Evolutionary conservation across 768 basidiomycete species (phyloP).

Genomic region (Xerocomus brunneocitrinus): DNA sequence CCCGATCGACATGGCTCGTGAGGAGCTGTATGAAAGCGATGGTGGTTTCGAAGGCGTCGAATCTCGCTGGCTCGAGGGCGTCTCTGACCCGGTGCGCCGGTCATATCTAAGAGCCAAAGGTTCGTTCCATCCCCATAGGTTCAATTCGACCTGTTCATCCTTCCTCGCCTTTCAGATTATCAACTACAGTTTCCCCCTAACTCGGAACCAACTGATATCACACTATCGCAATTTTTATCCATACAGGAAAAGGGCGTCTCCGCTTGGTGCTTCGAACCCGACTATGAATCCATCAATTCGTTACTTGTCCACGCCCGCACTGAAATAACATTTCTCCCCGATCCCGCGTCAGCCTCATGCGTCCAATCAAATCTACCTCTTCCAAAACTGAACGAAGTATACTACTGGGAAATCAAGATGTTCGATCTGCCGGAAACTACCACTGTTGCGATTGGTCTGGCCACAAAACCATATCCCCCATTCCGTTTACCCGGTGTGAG

Average conservation of each 20-base stretch:
- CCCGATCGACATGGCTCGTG: conserved; percentile 88
- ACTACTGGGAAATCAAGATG: conserved; percentile 99
- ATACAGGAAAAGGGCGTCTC: conserved; percentile 99
- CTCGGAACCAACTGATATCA: conserved; percentile 97
- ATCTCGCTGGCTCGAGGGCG: conserved; percentile 87
- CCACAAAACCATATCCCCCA: conserved; percentile 94
- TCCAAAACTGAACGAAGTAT: conserved; percentile 97
- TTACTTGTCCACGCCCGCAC: conserved; percentile 93
- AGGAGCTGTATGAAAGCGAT: conserved; percentile 86
- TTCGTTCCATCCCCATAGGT: conserved; percentile 32
- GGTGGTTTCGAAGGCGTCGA: conserved; percentile 93
- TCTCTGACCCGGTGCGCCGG: conserved; percentile 57
- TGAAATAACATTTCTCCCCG: conserved; percentile 96
- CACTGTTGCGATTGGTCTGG: conserved; percentile 86
- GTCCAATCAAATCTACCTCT: conserved; percentile 97
- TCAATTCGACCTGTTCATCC: conserved; percentile 5
- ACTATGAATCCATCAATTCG: conserved; percentile 91
- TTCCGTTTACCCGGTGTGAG: conserved; percentile 88
- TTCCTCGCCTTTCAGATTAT: conserved; percentile 48
- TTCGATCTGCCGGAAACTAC: conserved; percentile 90
- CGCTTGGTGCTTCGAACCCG: conserved; percentile 99
- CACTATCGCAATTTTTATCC: conserved; percentile 94
- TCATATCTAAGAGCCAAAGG: conserved; percentile 87
- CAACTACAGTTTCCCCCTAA: conserved; percentile 90
- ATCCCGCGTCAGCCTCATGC: conserved; percentile 88